Evolutionary conservation across 805 yeast genomes (phyloP).

Genomic region (Starmerella apis): DNA sequence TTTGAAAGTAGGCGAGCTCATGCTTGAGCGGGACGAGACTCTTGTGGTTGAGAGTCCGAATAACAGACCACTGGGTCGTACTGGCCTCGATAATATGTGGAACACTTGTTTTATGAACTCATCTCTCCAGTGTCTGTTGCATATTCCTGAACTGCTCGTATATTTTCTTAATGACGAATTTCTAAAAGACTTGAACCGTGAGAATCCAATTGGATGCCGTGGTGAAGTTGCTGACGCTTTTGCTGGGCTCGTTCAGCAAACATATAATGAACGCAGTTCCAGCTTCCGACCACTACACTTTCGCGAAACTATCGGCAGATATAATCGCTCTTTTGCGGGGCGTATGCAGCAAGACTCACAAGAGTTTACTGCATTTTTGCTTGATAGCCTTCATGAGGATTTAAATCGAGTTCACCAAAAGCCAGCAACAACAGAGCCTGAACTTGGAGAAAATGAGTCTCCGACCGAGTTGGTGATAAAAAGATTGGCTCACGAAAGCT

Average conservation of each 20-base stretch:
- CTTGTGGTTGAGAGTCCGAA: conserved; percentile 43
- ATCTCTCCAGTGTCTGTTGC: conserved; percentile 67
- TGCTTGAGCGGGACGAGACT: conserved; percentile 9
- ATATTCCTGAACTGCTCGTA: conserved; percentile 68
- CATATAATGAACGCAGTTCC: conserved; percentile 36
- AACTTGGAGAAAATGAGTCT: conserved; percentile 50
- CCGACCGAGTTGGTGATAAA: conserved; percentile 43
- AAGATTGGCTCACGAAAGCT: conserved; percentile 61
- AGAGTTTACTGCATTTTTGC: conserved; percentile 75
- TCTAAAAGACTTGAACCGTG: conserved; percentile 54
- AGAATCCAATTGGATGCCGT: conserved; percentile 75
- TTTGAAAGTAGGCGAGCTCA: conserved; percentile 9
- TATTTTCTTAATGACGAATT: conserved; percentile 56
- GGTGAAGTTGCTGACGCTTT: conserved; percentile 76
- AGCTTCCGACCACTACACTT: conserved; percentile 61
- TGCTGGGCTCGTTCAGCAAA: conserved; percentile 51
- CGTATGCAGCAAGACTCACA: conserved; percentile 89
- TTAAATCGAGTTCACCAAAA: conserved; percentile 70
- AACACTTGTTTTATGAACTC: conserved; percentile 92
- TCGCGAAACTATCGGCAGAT: conserved; percentile 66
- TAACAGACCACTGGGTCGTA: conserved; percentile 87
- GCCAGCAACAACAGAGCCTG: conserved; percentile 86
- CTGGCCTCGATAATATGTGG: conserved; percentile 84
- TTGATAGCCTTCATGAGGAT: conserved; percentile 89
- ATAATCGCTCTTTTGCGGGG: conserved; percentile 66